Evolutionary conservation across 1,284 basidiomycete species (phyloP).

Genomic region (Neonothopanus nambi): DNA sequence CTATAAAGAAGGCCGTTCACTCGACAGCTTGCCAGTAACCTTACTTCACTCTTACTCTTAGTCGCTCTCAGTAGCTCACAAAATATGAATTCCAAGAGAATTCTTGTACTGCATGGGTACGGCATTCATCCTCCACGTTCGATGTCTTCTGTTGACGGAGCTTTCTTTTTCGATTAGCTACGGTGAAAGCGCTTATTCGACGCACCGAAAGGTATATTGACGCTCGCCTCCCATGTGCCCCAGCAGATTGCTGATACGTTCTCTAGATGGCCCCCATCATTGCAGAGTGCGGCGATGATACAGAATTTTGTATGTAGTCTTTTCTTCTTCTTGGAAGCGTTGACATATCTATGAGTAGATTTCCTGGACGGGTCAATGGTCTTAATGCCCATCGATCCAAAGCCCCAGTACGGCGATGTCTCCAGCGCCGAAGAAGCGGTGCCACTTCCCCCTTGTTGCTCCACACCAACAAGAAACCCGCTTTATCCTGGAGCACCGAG

Average conservation of each 20-base stretch:
- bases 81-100: slow-evolving; percentile 1
- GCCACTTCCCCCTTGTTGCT: slow-evolving; percentile 1
- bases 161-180: slow-evolving; percentile 1
- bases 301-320: slow-evolving; percentile 13
- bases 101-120: slow-evolving; percentile 17
- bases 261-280: slow-evolving; percentile 13
- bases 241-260: background rate
- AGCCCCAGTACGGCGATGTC: background rate
- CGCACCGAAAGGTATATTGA: slow-evolving; percentile 12
- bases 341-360: background rate
- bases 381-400: slow-evolving; percentile 8
- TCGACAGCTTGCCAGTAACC: background rate
- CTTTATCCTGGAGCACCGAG: background rate
- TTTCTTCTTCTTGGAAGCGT: background rate
- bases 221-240: background rate
- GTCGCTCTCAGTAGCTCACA: background rate
- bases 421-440: background rate
- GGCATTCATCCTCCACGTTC: background rate
- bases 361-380: slow-evolving; percentile 12
- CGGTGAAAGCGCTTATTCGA: slow-evolving; percentile 13
- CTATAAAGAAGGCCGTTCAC: background rate
- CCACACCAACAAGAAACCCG: slow-evolving; percentile 9
- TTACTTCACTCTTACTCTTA: background rate
- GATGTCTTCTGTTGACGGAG: background rate
- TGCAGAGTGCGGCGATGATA: slow-evolving; percentile 7